Conservation (phyloP, 345 rosid species). For the Salix purpurea region DNA sequence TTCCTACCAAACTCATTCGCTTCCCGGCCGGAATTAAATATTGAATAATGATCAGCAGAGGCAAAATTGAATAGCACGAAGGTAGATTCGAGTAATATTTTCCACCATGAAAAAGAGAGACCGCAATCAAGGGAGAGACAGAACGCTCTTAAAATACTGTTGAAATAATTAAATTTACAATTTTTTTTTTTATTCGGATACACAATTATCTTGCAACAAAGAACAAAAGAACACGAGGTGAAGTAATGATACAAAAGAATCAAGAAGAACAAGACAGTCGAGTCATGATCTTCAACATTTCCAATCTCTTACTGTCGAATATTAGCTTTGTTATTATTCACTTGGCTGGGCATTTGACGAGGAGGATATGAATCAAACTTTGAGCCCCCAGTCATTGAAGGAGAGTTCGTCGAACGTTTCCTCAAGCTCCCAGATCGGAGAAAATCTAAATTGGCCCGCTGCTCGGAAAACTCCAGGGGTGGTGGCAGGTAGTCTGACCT, state of each 20-base stretch:
- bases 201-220: too few relatives aligned
- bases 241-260: background rate
- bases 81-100: too few relatives aligned
- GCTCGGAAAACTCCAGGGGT: constrained; percentile 24
- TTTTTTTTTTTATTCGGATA: background rate
- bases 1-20: too few relatives aligned
- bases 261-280: background rate
- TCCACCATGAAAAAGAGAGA: background rate
- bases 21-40: too few relatives aligned
- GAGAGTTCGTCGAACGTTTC: background rate
- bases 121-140: background rate
- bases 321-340: background rate
- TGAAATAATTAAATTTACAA: background rate
- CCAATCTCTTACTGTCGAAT: background rate
- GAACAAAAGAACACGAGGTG: background rate
- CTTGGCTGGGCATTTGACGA: background rate
- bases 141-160: background rate
- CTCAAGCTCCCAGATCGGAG: constrained; percentile 4
- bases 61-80: too few relatives aligned
- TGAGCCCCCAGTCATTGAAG: constrained; percentile 8
- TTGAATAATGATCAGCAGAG: too few relatives aligned
- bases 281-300: background rate
- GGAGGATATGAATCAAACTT: constrained; percentile 4
- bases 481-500: constrained; percentile 51
- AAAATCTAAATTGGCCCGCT: constrained; percentile 17